These are phyloP conservation scores for Otatea glauca DNA, from an alignment of 176 grass and related monocot species.

Conservation along the genomic window DNA sequence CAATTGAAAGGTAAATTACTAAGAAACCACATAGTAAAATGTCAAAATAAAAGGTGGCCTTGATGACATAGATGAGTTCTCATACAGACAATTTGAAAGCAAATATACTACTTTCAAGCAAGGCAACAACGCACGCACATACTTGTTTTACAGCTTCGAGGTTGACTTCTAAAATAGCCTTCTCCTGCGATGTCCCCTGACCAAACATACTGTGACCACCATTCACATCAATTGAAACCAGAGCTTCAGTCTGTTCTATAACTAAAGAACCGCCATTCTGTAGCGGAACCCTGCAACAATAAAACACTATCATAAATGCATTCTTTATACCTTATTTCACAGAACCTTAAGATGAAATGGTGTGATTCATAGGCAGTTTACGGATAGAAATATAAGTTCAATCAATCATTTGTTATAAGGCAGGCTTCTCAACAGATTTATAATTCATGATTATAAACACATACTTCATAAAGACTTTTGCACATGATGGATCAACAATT, in stretches of 20 bases:
- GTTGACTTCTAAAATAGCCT: conserved; percentile 85
- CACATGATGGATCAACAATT: conserved; percentile 25
- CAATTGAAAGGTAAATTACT: conserved; percentile 1
- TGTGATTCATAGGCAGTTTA: conserved; percentile 11
- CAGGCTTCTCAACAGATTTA: background rate
- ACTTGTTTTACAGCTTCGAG: conserved; percentile 97
- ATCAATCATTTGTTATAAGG: background rate
- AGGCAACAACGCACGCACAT: conserved; percentile 45
- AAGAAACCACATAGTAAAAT: conserved; percentile 5
- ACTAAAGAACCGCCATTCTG: conserved; percentile 87
- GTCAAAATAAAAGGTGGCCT: conserved; percentile 10
- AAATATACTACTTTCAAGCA: conserved; percentile 36
- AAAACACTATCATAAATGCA: conserved; percentile 25
- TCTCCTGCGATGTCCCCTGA: conserved; percentile 82
- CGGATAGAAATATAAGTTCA: background rate
- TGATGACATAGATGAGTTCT: conserved; percentile 7
- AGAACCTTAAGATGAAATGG: no score
- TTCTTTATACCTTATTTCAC: background rate
- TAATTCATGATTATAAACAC: background rate
- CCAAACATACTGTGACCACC: conserved; percentile 80
- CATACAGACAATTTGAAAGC: background rate
- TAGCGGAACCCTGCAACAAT: conserved; percentile 71
- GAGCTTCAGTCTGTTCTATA: conserved; percentile 97
- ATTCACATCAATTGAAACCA: conserved; percentile 98
- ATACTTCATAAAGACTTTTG: background rate